Conservation (phyloP, 495 filamentous ascomycete species). For the Poronia punctata region DNA sequence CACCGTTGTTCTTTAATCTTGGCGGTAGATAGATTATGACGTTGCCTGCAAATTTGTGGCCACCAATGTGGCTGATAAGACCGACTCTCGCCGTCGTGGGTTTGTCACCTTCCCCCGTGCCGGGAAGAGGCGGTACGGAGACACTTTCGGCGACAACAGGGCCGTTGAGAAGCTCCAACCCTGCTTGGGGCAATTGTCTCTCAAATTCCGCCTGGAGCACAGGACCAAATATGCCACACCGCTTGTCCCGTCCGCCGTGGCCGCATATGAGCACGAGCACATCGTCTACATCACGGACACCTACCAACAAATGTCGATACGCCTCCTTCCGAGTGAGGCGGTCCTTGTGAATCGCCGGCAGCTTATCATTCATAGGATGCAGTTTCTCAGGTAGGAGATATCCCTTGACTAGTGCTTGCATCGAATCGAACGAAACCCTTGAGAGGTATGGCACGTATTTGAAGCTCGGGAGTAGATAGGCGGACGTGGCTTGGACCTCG, state of each 20-base stretch:
- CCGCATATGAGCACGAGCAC: conserved; percentile 77
- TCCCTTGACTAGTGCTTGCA: conserved; percentile 50
- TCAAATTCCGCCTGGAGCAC: conserved; percentile 63
- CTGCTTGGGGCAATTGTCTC: conserved; percentile 26
- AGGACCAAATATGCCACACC: conserved; percentile 77
- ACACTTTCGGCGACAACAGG: conserved; percentile 27
- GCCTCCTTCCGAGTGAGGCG: conserved; percentile 32
- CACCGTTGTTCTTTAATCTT: conserved; percentile 25
- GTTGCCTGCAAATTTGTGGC: conserved; percentile 92
- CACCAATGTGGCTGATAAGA: conserved; percentile 81
- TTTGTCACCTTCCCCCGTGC: conserved; percentile 16
- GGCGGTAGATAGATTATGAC: conserved; percentile 85
- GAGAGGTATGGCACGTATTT: conserved; percentile 69
- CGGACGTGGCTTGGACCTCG: conserved; percentile 49
- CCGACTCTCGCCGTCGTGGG: conserved; percentile 52
- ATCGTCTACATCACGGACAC: conserved; percentile 54
- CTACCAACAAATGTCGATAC: conserved; percentile 35
- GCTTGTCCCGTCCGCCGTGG: conserved; percentile 67
- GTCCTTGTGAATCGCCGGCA: conserved; percentile 46
- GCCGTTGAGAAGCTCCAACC: conserved; percentile 29
- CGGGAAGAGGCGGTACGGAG: conserved; percentile 14
- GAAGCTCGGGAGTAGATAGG: conserved; percentile 70
- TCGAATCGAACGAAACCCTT: conserved; percentile 38
- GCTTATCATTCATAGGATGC: conserved; percentile 48
- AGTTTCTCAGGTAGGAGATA: conserved; percentile 53